Base-by-base conservation (phyloP, 1,284 basidiomycete genomes). In the Coniferiporia sulphurascens region DNA sequence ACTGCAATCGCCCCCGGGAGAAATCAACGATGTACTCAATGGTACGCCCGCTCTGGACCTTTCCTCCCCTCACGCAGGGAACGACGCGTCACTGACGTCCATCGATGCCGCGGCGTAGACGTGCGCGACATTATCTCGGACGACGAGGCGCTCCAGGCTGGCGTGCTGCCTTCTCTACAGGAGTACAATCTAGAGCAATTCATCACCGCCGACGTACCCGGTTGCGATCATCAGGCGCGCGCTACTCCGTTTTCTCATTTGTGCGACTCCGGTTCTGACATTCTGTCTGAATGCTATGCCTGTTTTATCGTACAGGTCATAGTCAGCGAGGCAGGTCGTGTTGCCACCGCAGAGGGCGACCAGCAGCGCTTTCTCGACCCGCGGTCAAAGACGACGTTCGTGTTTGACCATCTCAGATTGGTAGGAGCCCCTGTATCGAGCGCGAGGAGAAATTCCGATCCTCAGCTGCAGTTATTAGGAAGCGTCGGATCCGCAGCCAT, bases 11-110 rank as follows among this genome's bases (percentile, higher is more conserved):
- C 95, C 95, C 12, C 95, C 95, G 0, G 95, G 95, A 56, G 91
- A 98, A 76, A 94, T 96, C 67, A 96, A 95, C 71, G 94, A 96
- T 75, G 93, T 96, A 27, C 80, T 96, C 61, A 93, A 92, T 69
- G 93, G 91, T 91, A 64, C 66, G 74, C 19, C 56, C 65, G 56
- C 46, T 41, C 58, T 52, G 54, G n/a, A 46, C 55, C 61, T 27
- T 27, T 27, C 49, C 64, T 27, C 49, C 64, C 62, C 54, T 55
- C 22, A 32, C 43, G 19, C 53, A 49, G 50, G 13, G 49, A 57
- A 46, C 44, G 46, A 49, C 57, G 46, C 58, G 49, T 19, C 48
- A 27, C 41, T 53, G 53, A 46, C 36, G 27, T 21, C 55, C 44
- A 58, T 63, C 43, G 48, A 56, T 50, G 27, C 54, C 55, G 34